Conservation (phyloP, 2,329 filamentous ascomycete genomes). For the Venturia effusa region DNA sequence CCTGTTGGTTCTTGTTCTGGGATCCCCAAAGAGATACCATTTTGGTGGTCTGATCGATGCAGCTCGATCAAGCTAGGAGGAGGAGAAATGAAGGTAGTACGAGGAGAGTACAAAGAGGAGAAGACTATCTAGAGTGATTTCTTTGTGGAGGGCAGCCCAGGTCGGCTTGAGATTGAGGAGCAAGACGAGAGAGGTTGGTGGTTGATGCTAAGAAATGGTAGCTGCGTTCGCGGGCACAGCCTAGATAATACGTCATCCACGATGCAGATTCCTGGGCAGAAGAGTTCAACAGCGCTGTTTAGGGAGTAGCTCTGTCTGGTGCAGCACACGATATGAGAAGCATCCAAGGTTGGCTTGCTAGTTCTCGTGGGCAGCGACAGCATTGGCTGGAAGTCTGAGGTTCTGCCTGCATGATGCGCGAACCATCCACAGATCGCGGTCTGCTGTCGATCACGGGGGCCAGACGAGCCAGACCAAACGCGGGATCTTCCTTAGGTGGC, state of each 20-base stretch:
- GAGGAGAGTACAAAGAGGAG: not conserved
- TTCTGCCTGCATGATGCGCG: not conserved
- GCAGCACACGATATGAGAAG: not conserved
- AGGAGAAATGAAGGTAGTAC: not conserved
- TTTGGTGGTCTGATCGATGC: slow-evolving; percentile 13
- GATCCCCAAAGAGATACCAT: slow-evolving; percentile 44
- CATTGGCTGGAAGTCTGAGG: not conserved
- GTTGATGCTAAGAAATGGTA: not conserved
- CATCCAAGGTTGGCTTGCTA: not conserved
- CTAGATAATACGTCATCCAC: not conserved
- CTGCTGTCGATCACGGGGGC: not conserved
- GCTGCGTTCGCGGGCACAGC: not conserved
- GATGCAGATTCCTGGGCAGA: not conserved
- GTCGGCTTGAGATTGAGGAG: not conserved
- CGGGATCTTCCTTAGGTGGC: not conserved
- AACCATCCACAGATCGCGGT: not conserved
- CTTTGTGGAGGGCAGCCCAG: not conserved
- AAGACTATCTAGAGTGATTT: not conserved
- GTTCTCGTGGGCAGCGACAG: not conserved
- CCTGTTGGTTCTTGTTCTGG: slow-evolving; percentile 35
- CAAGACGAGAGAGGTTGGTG: not conserved
- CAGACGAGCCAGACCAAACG: not conserved
- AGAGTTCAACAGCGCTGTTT: not conserved
- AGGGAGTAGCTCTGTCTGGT: not conserved
- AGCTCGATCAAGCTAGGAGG: not conserved